Percentiles rank a stretch among this genome's conserved stretches.
Evolutionary conservation across 805 yeast species (phyloP).

Genomic region (Pichia rugopelliculosa): DNA sequence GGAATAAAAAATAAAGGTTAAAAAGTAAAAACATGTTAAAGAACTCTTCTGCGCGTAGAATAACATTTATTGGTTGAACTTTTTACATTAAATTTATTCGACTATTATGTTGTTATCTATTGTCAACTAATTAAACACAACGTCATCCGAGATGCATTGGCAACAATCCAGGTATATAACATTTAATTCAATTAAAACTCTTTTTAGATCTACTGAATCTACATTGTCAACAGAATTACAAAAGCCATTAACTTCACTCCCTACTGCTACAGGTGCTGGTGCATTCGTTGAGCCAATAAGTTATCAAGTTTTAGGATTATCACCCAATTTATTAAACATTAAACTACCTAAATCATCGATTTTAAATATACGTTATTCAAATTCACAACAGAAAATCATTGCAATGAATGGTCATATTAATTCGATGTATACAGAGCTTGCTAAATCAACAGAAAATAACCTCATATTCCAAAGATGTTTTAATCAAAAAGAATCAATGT

Average conservation of each 20-base stretch:
- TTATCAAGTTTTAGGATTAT: slow-evolving; percentile 35
- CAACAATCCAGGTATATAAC: slow-evolving; percentile 1
- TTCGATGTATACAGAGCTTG: slow-evolving; percentile 25
- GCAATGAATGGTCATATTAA: slow-evolving; percentile 38
- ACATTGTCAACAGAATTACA: slow-evolving; percentile 8
- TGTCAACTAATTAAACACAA: not conserved
- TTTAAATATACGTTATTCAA: slow-evolving; percentile 30
- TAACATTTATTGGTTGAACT: not conserved
- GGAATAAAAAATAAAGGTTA: too few species aligned
- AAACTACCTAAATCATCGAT: slow-evolving; percentile 36
- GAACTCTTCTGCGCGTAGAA: not conserved
- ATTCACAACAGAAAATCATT: slow-evolving; percentile 33
- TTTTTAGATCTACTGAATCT: slow-evolving; percentile 6
- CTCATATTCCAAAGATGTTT: slow-evolving; percentile 30
- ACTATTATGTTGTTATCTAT: not conserved
- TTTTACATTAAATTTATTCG: too few species aligned
- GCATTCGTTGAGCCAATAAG: slow-evolving; percentile 38
- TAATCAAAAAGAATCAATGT: slow-evolving; percentile 25
- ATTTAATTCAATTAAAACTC: slow-evolving; percentile 3
- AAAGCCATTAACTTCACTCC: slow-evolving; percentile 22
- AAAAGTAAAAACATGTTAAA: not conserved
- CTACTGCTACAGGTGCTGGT: slow-evolving; percentile 37
- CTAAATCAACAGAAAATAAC: slow-evolving; percentile 10
- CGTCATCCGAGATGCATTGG: not conserved
- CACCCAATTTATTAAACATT: slow-evolving; percentile 34